Conservation (phyloP, 1,284 basidiomycete species). For the Moniliophthora roreri region DNA sequence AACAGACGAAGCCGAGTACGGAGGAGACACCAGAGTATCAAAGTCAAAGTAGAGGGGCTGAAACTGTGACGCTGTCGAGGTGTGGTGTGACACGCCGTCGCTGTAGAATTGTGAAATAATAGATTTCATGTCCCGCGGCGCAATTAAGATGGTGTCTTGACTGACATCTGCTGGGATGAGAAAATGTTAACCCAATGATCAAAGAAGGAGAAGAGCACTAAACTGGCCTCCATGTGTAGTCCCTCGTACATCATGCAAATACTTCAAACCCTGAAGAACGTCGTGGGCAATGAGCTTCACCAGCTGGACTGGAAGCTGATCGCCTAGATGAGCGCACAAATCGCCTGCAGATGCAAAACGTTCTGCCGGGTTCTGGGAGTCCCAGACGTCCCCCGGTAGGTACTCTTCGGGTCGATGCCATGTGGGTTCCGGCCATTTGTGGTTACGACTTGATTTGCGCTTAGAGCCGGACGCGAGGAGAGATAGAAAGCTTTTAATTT, state of each 20-base stretch:
- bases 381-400: slow-evolving; percentile 14
- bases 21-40: slow-evolving; percentile 8
- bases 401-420: slow-evolving; percentile 8
- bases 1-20: slow-evolving; percentile 12
- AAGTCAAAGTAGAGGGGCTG: slow-evolving; percentile 7
- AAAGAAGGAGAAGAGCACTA: not conserved
- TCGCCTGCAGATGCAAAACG: slow-evolving; percentile 21
- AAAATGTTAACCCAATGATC: not conserved
- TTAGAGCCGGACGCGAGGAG: not conserved
- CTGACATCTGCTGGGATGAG: too few species aligned
- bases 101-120: slow-evolving; percentile 20
- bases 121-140: slow-evolving; percentile 21
- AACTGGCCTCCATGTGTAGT: slow-evolving; percentile 19
- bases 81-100: slow-evolving; percentile 11
- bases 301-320: slow-evolving; percentile 23
- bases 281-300: slow-evolving; percentile 28
- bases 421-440: slow-evolving; percentile 1
- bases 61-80: slow-evolving; percentile 15
- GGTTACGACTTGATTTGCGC: not conserved
- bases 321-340: slow-evolving; percentile 21
- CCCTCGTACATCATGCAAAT: slow-evolving; percentile 16
- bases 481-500: not conserved
- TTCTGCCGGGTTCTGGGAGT: slow-evolving; percentile 17
- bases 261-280: slow-evolving; percentile 21
- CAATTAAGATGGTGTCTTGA: slow-evolving; percentile 21